Evolutionary conservation across 306 rosid genomes (phyloP), one percentile per base, ranked within the genome.

Genomic region (Cucurbita moschata): DNA sequence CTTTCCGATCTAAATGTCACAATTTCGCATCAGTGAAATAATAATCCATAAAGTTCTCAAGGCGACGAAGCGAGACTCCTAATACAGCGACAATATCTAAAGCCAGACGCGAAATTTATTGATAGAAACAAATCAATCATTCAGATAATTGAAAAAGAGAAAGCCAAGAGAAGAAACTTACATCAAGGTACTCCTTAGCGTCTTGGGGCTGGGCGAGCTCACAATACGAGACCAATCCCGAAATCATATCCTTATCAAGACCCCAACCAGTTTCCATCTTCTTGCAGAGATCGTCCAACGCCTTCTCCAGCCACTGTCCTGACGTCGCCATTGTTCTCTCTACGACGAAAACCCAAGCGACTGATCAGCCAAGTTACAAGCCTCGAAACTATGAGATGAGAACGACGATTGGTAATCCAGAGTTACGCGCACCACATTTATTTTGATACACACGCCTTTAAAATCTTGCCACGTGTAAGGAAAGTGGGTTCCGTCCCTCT

Each of bases 151-250:
- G 57, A 44, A 10, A 50, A 50, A 4, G 14, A 4, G 18, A n/a
- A 50, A 50, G 54, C 18, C 18, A n/a, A 50, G 54, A 1, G 3
- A 50, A 50, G 54, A 50, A 50, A 50, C 15, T 50, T 50, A 50
- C 54, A 50, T 50, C 54, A 50, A 50, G 54, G 15, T 50, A 50
- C 54, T 89, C 96, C 75, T 94, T 91, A 66, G 97, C 99, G 77
- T 94, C 99, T 15, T 44, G 86, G 21, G 99, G 96, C 26, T 89
- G 78, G 72, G 99, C 96, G 39, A 86, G 85, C 79, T 94, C 95
- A 67, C 96, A 94, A 75, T 91, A 94, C 30, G 99, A 94, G 58
- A 91, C 99, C 18, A 94, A 83, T 19, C 96, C 96, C 35, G 96
- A 85, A 7, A 94, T 91, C 78, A 91, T 91, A 26, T 94, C 99